A percentile compares a stretch with the other conserved stretches of the same genome.
Evolutionary conservation across 768 basidiomycete species (phyloP).

Genomic region (Chiua virens): DNA sequence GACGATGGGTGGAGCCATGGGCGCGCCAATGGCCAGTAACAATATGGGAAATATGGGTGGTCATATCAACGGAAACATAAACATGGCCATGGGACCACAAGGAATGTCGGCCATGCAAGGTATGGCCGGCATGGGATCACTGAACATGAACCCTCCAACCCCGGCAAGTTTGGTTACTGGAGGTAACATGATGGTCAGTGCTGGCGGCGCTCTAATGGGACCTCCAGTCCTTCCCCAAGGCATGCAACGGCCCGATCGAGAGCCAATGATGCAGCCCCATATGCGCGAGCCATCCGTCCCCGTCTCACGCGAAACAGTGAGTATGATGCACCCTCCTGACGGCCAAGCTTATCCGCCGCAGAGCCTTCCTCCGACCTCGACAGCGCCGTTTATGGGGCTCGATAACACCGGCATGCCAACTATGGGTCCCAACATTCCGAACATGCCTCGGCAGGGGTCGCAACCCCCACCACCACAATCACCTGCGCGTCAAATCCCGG

Average conservation of each 20-base stretch:
- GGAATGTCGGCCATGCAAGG: constrained; percentile 15
- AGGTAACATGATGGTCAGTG: constrained; percentile 25
- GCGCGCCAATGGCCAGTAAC: constrained; percentile 3
- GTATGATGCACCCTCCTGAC: neutral
- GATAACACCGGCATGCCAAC: constrained; percentile 12
- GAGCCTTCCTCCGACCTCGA: constrained; percentile 25
- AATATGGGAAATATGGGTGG: constrained; percentile 11
- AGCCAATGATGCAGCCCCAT: constrained; percentile 26
- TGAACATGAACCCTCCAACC: constrained; percentile 18
- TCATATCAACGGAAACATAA: constrained; percentile 19
- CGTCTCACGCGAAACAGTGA: constrained; percentile 27
- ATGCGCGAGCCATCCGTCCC: constrained; percentile 26
- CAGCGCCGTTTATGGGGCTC: constrained; percentile 22
- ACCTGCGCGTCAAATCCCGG: constrained; percentile 18
- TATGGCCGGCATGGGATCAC: constrained; percentile 19
- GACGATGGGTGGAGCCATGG: constrained; percentile 15
- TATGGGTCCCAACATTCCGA: constrained; percentile 10
- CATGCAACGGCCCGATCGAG: constrained; percentile 24
- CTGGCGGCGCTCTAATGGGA: no score
- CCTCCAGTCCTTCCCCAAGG: constrained; percentile 36
- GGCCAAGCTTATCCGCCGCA: constrained; percentile 7
- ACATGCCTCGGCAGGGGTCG: constrained; percentile 18
- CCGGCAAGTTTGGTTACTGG: constrained; percentile 20
- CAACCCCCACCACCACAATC: constrained; percentile 32
- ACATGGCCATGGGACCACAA: constrained; percentile 13